Conservation (phyloP, 2,329 filamentous ascomycete species). For the Aureobasidium leucospermi region DNA sequence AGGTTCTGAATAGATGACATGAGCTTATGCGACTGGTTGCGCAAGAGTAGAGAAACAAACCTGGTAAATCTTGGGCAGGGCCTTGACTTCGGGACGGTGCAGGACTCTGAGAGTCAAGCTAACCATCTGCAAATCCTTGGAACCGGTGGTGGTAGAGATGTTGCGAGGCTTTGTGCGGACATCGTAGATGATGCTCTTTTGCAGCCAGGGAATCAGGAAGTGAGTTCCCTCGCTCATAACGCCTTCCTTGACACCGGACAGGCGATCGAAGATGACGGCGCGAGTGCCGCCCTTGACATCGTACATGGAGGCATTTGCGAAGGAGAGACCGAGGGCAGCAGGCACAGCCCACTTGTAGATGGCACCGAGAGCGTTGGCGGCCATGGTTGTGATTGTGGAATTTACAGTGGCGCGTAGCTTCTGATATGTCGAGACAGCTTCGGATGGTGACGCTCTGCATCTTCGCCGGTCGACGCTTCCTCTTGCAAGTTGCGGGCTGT, state of each 20-base stretch:
- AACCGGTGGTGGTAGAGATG: conserved; percentile 93
- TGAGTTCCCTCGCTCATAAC: conserved; percentile 96
- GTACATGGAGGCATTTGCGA: conserved; percentile 79
- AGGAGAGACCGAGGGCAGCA: conserved; percentile 56
- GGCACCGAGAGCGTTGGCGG: conserved; percentile 47
- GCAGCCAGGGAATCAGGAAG: conserved; percentile 92
- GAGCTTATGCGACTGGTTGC: not conserved
- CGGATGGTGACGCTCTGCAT: conserved; percentile 1
- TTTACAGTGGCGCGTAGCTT: conserved; percentile 10
- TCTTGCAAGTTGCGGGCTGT: not conserved
- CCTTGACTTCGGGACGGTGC: conserved; percentile 87
- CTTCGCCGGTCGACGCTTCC: not conserved
- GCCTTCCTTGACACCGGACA: conserved; percentile 84
- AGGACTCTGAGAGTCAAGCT: conserved; percentile 93
- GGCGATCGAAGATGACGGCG: conserved; percentile 94
- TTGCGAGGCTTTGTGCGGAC: conserved; percentile 96
- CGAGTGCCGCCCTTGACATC: conserved; percentile 92
- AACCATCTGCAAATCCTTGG: conserved; percentile 99
- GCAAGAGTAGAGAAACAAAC: conserved; percentile 44
- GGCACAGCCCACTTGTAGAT: conserved; percentile 68
- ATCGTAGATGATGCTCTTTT: conserved; percentile 90
- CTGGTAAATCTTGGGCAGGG: conserved; percentile 96
- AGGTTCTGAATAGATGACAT: conserved; percentile 60
- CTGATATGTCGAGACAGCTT: not conserved
- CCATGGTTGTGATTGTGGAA: conserved; percentile 19